Conservation (phyloP, 2,329 filamentous ascomycete species). For the Sporothrix sp. region DNA sequence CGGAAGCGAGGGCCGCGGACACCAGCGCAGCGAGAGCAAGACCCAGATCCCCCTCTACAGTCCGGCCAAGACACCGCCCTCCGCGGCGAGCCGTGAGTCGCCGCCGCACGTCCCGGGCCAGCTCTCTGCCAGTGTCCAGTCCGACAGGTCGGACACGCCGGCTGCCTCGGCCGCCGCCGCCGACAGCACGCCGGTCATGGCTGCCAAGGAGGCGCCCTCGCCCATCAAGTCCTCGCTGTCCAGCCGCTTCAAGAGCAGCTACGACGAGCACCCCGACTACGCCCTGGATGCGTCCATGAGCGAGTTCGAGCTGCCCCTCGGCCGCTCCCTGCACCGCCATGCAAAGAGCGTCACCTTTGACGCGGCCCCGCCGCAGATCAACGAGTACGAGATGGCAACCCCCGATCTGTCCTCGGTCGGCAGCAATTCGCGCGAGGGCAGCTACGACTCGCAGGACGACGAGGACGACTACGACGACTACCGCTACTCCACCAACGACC, state of each 20-base stretch:
- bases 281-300: conserved; percentile 53
- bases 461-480: conserved; percentile 56
- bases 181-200: conserved; percentile 30
- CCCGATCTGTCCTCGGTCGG: conserved; percentile 89
- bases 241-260: conserved; percentile 54
- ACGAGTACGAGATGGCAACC: conserved; percentile 97
- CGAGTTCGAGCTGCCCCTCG: conserved; percentile 51
- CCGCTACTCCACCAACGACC: conserved; percentile 43
- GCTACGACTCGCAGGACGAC: conserved; percentile 75
- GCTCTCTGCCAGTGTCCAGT: conserved; percentile 9
- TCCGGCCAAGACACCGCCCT: conserved; percentile 37
- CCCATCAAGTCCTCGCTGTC: conserved; percentile 87
- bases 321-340: conserved; percentile 66
- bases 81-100: conserved; percentile 17
- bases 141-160: background rate
- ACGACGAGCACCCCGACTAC: conserved; percentile 61
- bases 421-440: conserved; percentile 83
- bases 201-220: conserved; percentile 63
- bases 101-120: background rate
- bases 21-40: conserved; percentile 48
- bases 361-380: conserved; percentile 82
- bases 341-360: conserved; percentile 98
- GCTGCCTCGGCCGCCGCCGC: conserved; percentile 10
- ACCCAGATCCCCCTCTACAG: conserved; percentile 49
- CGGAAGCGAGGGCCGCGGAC: conserved; percentile 37